phyloP scores from a whole-genome alignment of 148 eudicot genomes.

The Rhododendron simsii region DNA sequence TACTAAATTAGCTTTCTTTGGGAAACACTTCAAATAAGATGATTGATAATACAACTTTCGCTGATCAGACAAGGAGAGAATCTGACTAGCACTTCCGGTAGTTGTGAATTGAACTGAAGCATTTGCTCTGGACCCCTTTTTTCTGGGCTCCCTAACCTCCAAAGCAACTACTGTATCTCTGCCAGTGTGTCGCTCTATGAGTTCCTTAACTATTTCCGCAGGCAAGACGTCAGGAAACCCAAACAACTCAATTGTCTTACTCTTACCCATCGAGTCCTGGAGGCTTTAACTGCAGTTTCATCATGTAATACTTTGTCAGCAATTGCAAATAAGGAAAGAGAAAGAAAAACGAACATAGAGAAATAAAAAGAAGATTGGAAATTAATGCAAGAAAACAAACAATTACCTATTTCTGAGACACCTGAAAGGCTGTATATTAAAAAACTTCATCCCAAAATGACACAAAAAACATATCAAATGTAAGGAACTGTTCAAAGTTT shows the following conservation, averaged over 20 bases:
- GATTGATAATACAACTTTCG: constrained; percentile 22
- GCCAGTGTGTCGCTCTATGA: constrained; percentile 31
- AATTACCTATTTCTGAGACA: background rate
- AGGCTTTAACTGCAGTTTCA: constrained; percentile 21
- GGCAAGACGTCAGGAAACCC: constrained; percentile 24
- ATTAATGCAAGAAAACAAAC: background rate
- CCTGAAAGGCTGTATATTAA: background rate
- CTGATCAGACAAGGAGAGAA: constrained; percentile 18
- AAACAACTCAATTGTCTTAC: constrained; percentile 15
- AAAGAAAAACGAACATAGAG: background rate
- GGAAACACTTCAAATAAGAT: constrained; percentile 28
- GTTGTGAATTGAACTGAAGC: constrained; percentile 37
- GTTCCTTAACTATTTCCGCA: constrained; percentile 23
- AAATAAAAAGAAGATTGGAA: background rate
- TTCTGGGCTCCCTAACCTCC: constrained; percentile 28
- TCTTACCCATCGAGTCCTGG: constrained; percentile 1
- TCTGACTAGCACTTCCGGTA: constrained; percentile 12
- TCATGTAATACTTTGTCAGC: background rate
- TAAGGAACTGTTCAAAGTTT: background rate
- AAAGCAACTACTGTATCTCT: constrained; percentile 36
- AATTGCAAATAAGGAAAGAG: background rate
- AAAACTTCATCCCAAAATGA: background rate
- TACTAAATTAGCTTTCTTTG: background rate
- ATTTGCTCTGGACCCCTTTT: constrained; percentile 13
- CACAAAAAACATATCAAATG: background rate